Evolutionary conservation across 441 rosid species (phyloP).

Genomic region (Omphalea diandra): DNA sequence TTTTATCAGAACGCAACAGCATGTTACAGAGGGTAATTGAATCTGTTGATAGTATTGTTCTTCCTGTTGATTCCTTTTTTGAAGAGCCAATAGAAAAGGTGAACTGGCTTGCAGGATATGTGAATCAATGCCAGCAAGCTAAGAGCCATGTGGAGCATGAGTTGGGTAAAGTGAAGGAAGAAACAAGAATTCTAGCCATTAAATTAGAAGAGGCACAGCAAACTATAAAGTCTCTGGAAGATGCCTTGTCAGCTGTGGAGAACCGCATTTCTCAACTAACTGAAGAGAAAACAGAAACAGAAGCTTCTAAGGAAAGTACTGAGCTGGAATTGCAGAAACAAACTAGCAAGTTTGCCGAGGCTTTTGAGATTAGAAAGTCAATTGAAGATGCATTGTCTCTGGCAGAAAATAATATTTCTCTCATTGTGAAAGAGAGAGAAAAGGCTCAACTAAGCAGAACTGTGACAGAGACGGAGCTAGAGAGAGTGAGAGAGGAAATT

Average conservation of each 20-base stretch:
- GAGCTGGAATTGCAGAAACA: slow-evolving; percentile 66
- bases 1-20: slow-evolving; percentile 56
- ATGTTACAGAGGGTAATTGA: slow-evolving; percentile 53
- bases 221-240: slow-evolving; percentile 53
- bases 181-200: slow-evolving; percentile 39
- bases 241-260: slow-evolving; percentile 52
- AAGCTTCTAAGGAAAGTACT: slow-evolving; percentile 42
- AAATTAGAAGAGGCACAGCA: slow-evolving; percentile 56
- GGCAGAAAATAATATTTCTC: slow-evolving; percentile 56
- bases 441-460: slow-evolving; percentile 55
- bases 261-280: slow-evolving; percentile 42
- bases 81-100: slow-evolving; percentile 64
- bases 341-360: slow-evolving; percentile 53
- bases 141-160: slow-evolving; percentile 56
- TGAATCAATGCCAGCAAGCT: slow-evolving; percentile 55
- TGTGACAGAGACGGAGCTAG: slow-evolving; percentile 52
- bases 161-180: slow-evolving; percentile 48
- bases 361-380: slow-evolving; percentile 44
- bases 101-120: slow-evolving; percentile 53
- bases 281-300: slow-evolving; percentile 49
- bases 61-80: slow-evolving; percentile 50
- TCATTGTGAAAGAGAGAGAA: slow-evolving; percentile 61
- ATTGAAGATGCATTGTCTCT: slow-evolving; percentile 66
- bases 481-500: slow-evolving; percentile 51
- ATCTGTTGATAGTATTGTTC: slow-evolving; percentile 44